Base-by-base conservation (phyloP, 768 basidiomycete species). In the Fomitopsis serialis region DNA sequence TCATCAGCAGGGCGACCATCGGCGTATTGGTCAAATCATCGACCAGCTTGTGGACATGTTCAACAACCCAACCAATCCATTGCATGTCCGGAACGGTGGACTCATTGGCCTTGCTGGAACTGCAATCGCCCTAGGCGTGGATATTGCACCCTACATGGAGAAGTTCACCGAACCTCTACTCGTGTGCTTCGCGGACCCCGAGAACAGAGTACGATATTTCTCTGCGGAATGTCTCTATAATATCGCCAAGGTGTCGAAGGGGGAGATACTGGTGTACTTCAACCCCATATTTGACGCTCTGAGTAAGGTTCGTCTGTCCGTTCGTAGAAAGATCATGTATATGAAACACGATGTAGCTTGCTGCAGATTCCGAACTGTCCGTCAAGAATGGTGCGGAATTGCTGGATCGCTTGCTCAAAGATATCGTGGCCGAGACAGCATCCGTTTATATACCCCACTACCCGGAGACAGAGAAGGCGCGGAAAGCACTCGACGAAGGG, bases 361-460 rank as follows among this genome's bases (percentile, higher is more conserved):
- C 92, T 9, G 92, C 96, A 21, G 97, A 99, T 68, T 89, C 92
- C 0, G 96, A 98, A 61, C 63, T 91, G 35, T 96, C 97, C 2
- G 96, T 99, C 56, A 96, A 97, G 81, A 98, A 98, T 63, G 96
- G 96, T 1, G 95, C 97, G 1, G 97, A 99, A 68, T 80, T 99
- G 25, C 79, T 98, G 53, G 97, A 99, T 68, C 82, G 96, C 19
- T 80, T 98, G n/a, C 80, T 99, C 61, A 98, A 98, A 65, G 97
- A 99, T 61, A 96, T 98, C 45, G 96, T 98, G 4, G 89, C 94
- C 12, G 97, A 98, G 70, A 91, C 92, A 8, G 97, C 96, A 1
- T 92, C 94, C 0, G 87, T 90, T 34, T 98, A 97, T 66, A 86
- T 97, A 48, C 92, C 94, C 10, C 83, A 90, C 54, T 89, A 89